Percentiles rank a stretch among this genome's conserved stretches.
These are phyloP conservation scores for Circinella umbellata DNA, from an alignment of 371 early-diverging fungal genomes.

Conservation along the genomic window DNA sequence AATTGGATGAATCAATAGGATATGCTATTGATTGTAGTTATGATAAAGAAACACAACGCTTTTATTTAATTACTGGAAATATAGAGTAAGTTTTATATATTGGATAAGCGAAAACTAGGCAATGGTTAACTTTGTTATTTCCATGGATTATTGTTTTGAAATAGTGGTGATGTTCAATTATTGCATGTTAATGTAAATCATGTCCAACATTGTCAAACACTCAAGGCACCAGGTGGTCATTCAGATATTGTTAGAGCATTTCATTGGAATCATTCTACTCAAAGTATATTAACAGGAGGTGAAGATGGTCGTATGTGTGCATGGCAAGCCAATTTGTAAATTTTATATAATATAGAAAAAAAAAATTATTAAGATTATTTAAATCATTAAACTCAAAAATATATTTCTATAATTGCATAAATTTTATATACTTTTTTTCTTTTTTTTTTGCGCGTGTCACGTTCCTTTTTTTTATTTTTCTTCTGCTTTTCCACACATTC, in stretches of 20 bases:
- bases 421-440: too few relatives aligned
- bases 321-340: constrained; percentile 54
- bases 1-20: constrained; percentile 63
- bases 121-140: too few relatives aligned
- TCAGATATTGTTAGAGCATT: constrained; percentile 75
- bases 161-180: constrained; percentile 71
- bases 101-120: background rate
- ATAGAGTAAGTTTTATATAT: constrained; percentile 57
- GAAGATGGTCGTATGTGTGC: constrained; percentile 77
- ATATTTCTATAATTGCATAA: too few relatives aligned
- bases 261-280: constrained; percentile 64
- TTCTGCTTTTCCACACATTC: too few relatives aligned
- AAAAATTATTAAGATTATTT: too few relatives aligned
- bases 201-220: constrained; percentile 68
- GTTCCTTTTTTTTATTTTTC: too few relatives aligned
- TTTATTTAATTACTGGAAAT: constrained; percentile 84
- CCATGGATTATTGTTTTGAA: too few relatives aligned
- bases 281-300: constrained; percentile 72
- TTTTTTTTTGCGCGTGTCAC: too few relatives aligned
- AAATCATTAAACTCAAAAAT: too few relatives aligned
- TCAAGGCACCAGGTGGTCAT: constrained; percentile 61
- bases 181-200: constrained; percentile 74
- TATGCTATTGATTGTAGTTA: constrained; percentile 88
- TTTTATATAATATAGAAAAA: background rate
- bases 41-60: constrained; percentile 66